Conservation (phyloP, 176 grass and related monocot species). For the Triticum urartu region DNA sequence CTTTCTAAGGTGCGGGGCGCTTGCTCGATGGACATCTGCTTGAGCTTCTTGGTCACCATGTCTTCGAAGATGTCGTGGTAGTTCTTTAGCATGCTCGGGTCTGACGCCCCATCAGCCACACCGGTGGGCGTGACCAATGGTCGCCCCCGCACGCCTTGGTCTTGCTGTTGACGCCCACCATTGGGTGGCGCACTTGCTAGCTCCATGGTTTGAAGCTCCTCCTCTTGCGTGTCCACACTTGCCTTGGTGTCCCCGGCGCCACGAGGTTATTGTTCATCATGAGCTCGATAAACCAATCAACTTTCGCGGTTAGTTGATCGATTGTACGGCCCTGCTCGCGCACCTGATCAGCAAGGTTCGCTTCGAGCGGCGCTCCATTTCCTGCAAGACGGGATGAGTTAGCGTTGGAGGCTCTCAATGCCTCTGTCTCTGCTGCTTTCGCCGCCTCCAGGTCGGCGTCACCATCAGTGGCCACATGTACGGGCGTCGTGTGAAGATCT, state of each 20-base stretch:
- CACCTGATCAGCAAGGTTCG: not conserved
- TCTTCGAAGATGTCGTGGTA: not conserved
- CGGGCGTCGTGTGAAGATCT: not conserved
- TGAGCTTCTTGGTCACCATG: not conserved
- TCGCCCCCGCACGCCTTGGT: fast-evolving
- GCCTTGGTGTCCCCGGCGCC: not conserved
- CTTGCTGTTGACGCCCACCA: no score
- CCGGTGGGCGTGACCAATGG: no score
- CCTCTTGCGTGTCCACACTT: not conserved
- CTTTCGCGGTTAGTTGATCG: not conserved
- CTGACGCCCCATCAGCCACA: no score
- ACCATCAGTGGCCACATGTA: not conserved
- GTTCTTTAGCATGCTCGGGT: not conserved
- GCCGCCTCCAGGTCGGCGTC: not conserved
- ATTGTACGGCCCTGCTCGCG: not conserved
- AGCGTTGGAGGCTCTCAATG: not conserved
- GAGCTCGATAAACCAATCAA: not conserved
- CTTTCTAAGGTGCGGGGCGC: not conserved
- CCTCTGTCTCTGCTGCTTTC: not conserved
- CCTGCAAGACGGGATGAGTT: not conserved
- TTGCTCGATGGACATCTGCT: not conserved
- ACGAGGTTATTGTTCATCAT: not conserved
- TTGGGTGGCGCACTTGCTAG: no score
- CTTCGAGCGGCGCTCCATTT: fast-evolving
- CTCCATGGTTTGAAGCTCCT: not conserved